phyloP scores from a whole-genome alignment of 2,329 filamentous ascomycete species.

The Acarospora socialis region DNA sequence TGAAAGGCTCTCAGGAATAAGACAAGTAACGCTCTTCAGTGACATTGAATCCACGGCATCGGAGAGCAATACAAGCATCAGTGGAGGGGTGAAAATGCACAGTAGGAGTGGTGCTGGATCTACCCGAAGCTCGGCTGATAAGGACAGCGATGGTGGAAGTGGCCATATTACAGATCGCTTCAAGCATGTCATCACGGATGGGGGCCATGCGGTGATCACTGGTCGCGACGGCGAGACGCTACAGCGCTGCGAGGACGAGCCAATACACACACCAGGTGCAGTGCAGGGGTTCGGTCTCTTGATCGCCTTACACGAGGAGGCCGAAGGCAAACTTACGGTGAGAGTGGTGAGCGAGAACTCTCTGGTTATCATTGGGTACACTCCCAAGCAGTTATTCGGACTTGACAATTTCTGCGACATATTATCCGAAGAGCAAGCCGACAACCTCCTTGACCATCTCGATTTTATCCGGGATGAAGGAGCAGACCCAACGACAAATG shows the following conservation, averaged over 20 bases:
- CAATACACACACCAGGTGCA: slow-evolving; percentile 74
- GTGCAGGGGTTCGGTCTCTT: slow-evolving; percentile 69
- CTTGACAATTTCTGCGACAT: slow-evolving; percentile 70
- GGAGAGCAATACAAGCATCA: slow-evolving; percentile 9
- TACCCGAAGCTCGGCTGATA: slow-evolving; percentile 17
- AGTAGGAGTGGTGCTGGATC: slow-evolving; percentile 21
- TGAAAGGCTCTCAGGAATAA: slow-evolving; percentile 7
- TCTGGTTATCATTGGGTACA: slow-evolving; percentile 57
- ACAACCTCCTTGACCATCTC: slow-evolving; percentile 71
- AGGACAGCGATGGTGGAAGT: too few species aligned
- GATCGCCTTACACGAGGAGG: slow-evolving; percentile 57
- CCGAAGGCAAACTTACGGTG: slow-evolving; percentile 52
- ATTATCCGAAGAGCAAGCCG: slow-evolving; percentile 66
- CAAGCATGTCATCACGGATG: slow-evolving; percentile 60
- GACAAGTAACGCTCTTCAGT: slow-evolving; percentile 14
- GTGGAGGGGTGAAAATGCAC: too few species aligned
- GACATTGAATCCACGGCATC: slow-evolving; percentile 18
- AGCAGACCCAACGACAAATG: slow-evolving; percentile 57
- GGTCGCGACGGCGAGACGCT: slow-evolving; percentile 57
- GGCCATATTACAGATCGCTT: slow-evolving; percentile 57
- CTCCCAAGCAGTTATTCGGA: slow-evolving; percentile 60
- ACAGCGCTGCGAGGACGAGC: slow-evolving; percentile 79
- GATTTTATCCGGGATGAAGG: slow-evolving; percentile 80
- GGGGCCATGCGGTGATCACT: slow-evolving; percentile 70
- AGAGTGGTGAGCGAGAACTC: slow-evolving; percentile 74